phyloP scores from a whole-genome alignment of 306 rosid genomes.

The Purshia tridentata region DNA sequence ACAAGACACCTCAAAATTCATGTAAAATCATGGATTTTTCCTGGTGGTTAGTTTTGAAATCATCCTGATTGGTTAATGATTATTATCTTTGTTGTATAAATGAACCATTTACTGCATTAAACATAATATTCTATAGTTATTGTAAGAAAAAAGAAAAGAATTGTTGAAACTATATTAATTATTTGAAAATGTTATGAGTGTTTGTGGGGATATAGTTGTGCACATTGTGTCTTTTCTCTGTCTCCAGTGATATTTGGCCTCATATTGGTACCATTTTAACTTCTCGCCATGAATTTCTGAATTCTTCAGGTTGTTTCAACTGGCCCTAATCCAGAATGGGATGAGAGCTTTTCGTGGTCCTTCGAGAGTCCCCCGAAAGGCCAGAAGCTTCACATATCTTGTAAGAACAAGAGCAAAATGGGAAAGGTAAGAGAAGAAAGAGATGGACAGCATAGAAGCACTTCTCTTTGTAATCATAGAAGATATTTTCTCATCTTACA shows the following conservation, averaged over 20 bases:
- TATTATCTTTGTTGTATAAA: neutral
- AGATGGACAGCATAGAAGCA: neutral
- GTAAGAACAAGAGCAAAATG: constrained; percentile 99
- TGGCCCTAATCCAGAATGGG: constrained; percentile 97
- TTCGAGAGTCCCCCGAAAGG: constrained; percentile 99
- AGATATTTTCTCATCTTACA: neutral
- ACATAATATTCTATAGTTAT: neutral
- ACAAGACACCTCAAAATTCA: too few relatives aligned
- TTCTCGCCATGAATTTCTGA: constrained; percentile 5
- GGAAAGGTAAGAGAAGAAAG: constrained; percentile 65
- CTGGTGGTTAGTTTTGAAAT: neutral
- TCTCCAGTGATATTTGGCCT: neutral
- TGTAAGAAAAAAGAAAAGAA: neutral
- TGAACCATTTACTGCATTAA: neutral
- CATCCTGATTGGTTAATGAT: neutral
- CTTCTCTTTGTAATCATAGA: neutral
- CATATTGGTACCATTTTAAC: neutral
- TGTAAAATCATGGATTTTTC: neutral
- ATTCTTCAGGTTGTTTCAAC: constrained; percentile 81
- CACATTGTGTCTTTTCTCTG: neutral
- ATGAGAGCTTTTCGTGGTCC: constrained; percentile 92
- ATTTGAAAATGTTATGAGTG: neutral
- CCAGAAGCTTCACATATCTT: constrained; percentile 94
- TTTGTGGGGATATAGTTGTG: neutral
- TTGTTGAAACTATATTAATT: neutral